phyloP scores from a whole-genome alignment of 176 grass and related monocot genomes.

The Typha latifolia region DNA sequence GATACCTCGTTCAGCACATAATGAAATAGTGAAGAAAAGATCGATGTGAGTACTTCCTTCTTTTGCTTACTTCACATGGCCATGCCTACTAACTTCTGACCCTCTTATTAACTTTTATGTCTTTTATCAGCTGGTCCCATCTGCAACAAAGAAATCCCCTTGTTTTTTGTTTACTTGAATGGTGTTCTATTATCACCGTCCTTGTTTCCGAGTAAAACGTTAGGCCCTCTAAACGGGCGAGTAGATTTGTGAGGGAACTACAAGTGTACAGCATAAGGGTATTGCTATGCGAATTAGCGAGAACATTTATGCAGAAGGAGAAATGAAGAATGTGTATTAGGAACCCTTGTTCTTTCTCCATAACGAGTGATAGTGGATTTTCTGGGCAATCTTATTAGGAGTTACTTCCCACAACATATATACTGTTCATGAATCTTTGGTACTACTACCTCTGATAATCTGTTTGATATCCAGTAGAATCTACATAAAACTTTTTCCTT shows the following conservation, averaged over 20 bases:
- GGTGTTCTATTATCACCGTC: too few species aligned
- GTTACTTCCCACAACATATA: too few species aligned
- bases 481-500: too few species aligned
- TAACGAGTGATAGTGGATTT: too few species aligned
- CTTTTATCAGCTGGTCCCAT: background rate
- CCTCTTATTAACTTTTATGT: background rate
- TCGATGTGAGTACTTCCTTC: background rate
- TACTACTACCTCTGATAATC: too few species aligned
- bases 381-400: too few species aligned
- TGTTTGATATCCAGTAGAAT: too few species aligned
- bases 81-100: background rate
- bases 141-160: background rate
- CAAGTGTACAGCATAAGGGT: background rate
- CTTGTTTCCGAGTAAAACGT: background rate
- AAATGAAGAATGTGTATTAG: too few species aligned
- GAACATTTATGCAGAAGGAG: background rate
- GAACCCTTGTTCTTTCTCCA: too few species aligned
- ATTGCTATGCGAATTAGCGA: background rate
- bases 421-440: too few species aligned
- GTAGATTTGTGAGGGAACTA: background rate
- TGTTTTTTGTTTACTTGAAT: background rate
- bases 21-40: background rate
- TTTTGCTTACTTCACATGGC: background rate
- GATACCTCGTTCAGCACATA: background rate
- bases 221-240: background rate